These are phyloP conservation scores for Lathyrus oleraceus DNA, from an alignment of 306 rosid genomes.

Conservation along the genomic window DNA sequence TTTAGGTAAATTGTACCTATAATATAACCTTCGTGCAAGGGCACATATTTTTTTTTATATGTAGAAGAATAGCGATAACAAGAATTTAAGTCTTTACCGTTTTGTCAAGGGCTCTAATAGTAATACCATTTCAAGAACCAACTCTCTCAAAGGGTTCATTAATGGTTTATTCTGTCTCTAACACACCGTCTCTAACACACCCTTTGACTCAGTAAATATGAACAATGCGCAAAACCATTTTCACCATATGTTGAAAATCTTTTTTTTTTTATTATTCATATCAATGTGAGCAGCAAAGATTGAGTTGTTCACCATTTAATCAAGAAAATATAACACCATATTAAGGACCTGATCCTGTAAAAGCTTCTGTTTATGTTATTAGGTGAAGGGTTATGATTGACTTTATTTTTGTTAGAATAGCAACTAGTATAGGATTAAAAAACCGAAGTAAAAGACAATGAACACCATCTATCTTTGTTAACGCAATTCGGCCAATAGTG, in stretches of 20 bases:
- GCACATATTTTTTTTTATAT: background rate
- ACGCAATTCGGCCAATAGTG: no score
- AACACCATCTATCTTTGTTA: no score
- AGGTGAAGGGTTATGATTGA: background rate
- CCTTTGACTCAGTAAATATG: background rate
- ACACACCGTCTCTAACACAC: background rate
- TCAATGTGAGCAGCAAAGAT: conserved; percentile 1
- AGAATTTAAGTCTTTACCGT: background rate
- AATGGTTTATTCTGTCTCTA: background rate
- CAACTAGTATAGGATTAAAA: no score
- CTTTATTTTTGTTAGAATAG: no score
- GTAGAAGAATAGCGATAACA: background rate
- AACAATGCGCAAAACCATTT: conserved; percentile 10
- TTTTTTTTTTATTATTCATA: background rate
- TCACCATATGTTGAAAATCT: background rate
- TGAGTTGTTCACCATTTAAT: background rate
- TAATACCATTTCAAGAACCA: no score
- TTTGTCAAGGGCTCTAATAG: no score
- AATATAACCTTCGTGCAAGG: background rate
- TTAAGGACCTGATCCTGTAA: no score
- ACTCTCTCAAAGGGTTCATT: background rate
- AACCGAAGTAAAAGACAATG: no score
- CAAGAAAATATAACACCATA: background rate
- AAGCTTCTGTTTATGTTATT: no score
- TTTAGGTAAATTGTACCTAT: background rate